Conservation (phyloP, 2,329 filamentous ascomycete species). For the Colletotrichum gloeosporioides region DNA sequence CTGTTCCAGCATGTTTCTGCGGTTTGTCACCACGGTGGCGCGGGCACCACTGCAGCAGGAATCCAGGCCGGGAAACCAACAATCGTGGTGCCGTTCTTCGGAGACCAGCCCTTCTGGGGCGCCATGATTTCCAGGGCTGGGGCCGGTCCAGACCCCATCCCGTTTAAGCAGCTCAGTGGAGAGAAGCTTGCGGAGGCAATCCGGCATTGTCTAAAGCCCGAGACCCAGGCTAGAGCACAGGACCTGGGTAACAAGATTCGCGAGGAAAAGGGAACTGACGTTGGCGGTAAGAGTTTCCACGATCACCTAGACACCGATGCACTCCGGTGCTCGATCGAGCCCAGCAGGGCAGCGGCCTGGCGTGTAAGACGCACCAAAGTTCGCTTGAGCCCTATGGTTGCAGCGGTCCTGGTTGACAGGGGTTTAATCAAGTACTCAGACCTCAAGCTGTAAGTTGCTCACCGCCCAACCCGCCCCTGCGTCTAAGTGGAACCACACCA, state of each 20-base stretch:
- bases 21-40: conserved; percentile 88
- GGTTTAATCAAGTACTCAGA: conserved; percentile 72
- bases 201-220: conserved; percentile 61
- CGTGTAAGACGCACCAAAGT: conserved; percentile 71
- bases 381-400: conserved; percentile 74
- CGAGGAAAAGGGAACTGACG: conserved; percentile 67
- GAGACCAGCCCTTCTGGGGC: conserved; percentile 85
- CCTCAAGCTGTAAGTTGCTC: conserved; percentile 69
- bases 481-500: not conserved
- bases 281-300: conserved; percentile 73
- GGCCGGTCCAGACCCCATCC: conserved; percentile 74
- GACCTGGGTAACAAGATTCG: conserved; percentile 69
- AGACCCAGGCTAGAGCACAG: conserved; percentile 60
- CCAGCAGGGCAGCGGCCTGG: conserved; percentile 76
- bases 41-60: conserved; percentile 87
- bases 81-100: conserved; percentile 85
- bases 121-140: conserved; percentile 75
- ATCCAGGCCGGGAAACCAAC: conserved; percentile 82
- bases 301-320: conserved; percentile 69
- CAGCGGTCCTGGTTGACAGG: conserved; percentile 69
- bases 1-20: conserved; percentile 81
- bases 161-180: conserved; percentile 69
- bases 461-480: not conserved
- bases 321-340: conserved; percentile 74
- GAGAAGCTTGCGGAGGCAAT: conserved; percentile 72